Base-by-base conservation (phyloP, 2,329 filamentous ascomycete genomes). In the Aurifilum marmelostoma region DNA sequence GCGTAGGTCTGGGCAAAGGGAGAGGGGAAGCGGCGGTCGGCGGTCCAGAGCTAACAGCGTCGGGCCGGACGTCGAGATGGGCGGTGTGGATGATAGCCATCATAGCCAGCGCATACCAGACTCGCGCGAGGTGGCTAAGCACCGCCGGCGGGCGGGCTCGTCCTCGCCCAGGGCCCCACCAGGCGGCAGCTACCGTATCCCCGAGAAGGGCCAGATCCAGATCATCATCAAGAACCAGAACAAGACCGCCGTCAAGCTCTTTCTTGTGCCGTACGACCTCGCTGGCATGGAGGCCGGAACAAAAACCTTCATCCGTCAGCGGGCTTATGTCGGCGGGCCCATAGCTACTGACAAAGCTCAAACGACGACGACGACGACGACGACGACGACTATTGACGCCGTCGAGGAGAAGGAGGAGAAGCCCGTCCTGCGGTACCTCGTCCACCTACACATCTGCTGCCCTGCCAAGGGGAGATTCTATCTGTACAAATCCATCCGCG, bases 191-290 rank as follows among this genome's bases (percentile, higher is more conserved):
- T 99, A 98, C 78, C 91, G 96, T 58, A 97, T 99, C 66, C 96
- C 96, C 0, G 91, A 96, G 76, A 92, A 94, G 78, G 96, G 96
- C 0, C 96, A 98, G 79, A 84, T 99, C 18, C 96, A 99, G 75
- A 97, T 99, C 72, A 91, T 99, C 71, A 93, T 99, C 78, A 98
- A 98, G 78, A 99, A 98, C 75, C 95, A 94, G 21, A 97, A 98
- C 81, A 98, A 98, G 77, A 98, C 96, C 3, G 96, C 96, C 1
- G 95, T 98, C 67, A 98, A 99, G 79, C 84, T 99, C 0, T 98
- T 98, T 74, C 85, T 98, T 32, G 89, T 99, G 2, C 96, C 95
- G 0, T 99, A 98, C 74, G 94, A 98, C 77, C 83, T 99, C 1
- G 86, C 89, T 0, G 95, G 93, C 65, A 99, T 99, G 95, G 91